Percentiles rank a stretch among this genome's conserved stretches.
Conservation (phyloP, 2,329 filamentous ascomycete genomes). For the Microcyclospora tardicrescens region DNA sequence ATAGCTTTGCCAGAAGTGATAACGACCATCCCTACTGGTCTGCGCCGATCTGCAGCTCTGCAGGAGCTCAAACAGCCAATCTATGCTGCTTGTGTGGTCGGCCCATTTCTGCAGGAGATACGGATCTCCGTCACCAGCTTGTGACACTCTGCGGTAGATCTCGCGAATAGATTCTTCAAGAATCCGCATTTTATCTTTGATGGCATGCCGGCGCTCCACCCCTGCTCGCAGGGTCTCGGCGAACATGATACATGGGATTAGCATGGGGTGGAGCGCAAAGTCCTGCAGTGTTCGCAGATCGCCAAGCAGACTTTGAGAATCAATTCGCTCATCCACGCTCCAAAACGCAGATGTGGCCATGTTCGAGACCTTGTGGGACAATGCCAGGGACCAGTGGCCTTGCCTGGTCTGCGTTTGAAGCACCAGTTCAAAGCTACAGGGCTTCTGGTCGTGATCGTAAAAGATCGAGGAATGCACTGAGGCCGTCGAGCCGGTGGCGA, state of each 20-base stretch:
- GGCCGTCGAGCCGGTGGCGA: constrained; percentile 5
- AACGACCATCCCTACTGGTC: constrained; percentile 9
- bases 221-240: constrained; percentile 3
- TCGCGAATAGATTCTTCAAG: constrained; percentile 6
- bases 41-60: constrained; percentile 9
- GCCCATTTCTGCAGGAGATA: no score
- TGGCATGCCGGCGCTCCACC: constrained; percentile 4
- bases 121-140: no score
- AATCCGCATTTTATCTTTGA: constrained; percentile 6
- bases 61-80: constrained; percentile 4
- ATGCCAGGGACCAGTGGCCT: constrained; percentile 12
- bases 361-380: constrained; percentile 5
- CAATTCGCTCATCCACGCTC: constrained; percentile 3
- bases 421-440: constrained; percentile 2
- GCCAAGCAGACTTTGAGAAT: no score
- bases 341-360: constrained; percentile 6
- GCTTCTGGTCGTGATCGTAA: no score
- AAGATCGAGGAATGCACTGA: not conserved
- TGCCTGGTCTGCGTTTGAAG: constrained; percentile 8
- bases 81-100: no score
- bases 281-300: constrained; percentile 4
- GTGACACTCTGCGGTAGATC: constrained; percentile 2
- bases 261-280: constrained; percentile 8
- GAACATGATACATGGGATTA: constrained; percentile 12
- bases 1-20: constrained; percentile 9